Conservation (phyloP, 306 rosid genomes). For the Cucumis sativus region DNA sequence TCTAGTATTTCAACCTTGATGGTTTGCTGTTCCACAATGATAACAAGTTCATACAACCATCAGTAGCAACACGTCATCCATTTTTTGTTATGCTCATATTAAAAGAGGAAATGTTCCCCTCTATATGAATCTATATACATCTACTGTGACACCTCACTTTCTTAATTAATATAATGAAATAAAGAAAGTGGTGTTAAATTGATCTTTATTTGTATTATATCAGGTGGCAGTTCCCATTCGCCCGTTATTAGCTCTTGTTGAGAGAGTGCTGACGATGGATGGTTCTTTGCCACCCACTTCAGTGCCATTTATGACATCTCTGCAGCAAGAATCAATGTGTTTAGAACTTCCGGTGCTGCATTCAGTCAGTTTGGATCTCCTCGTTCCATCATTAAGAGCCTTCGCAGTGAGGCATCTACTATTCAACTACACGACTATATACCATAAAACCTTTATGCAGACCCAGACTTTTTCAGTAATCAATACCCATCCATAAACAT, state of each 20-base stretch:
- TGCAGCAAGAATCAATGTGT: conserved; percentile 70
- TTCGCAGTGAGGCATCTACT: conserved; percentile 37
- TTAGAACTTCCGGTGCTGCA: conserved; percentile 82
- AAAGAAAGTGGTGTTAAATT: background rate
- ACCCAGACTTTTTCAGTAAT: background rate
- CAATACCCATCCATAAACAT: background rate
- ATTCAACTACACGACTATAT: background rate
- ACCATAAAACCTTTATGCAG: background rate
- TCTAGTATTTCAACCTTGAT: conserved; percentile 46
- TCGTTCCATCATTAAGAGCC: conserved; percentile 43
- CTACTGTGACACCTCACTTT: background rate
- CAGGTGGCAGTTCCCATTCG: conserved; percentile 68
- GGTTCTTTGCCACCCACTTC: conserved; percentile 56
- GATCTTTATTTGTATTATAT: conserved; percentile 5
- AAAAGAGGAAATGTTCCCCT: background rate
- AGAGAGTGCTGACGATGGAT: conserved; percentile 67
- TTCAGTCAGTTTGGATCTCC: conserved; percentile 53
- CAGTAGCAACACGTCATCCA: conserved; percentile 29
- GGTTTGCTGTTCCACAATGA: conserved; percentile 56
- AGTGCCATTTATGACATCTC: conserved; percentile 52
- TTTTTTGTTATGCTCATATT: background rate
- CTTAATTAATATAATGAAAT: background rate
- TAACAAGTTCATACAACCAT: conserved; percentile 56
- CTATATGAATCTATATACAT: background rate
- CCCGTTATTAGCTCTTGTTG: conserved; percentile 40